These are phyloP conservation scores for Aspergillus wentii DNA, from an alignment of 495 filamentous ascomycete genomes.

Conservation along the genomic window DNA sequence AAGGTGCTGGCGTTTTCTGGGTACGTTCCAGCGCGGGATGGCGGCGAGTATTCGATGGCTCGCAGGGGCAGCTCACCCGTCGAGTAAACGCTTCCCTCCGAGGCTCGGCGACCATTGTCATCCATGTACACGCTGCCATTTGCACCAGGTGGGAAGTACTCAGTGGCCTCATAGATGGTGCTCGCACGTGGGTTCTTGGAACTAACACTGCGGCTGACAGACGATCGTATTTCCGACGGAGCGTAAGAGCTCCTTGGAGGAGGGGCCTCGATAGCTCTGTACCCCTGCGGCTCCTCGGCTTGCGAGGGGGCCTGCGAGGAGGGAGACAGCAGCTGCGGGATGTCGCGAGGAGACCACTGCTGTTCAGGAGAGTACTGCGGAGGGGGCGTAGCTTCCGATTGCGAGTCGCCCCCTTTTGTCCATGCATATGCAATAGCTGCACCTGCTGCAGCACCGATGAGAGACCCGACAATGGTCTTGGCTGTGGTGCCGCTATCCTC, in stretches of 20 bases:
- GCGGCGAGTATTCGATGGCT: conserved; percentile 39
- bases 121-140: conserved; percentile 24
- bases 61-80: conserved; percentile 31
- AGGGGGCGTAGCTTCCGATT: conserved; percentile 13
- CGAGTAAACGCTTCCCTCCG: conserved; percentile 33
- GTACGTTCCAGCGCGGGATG: conserved; percentile 20
- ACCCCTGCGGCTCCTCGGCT: conserved; percentile 17
- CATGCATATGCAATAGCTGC: conserved; percentile 66
- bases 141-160: conserved; percentile 21
- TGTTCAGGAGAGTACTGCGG: conserved; percentile 5
- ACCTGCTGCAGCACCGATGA: conserved; percentile 72
- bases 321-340: conserved; percentile 22
- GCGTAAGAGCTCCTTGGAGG: conserved; percentile 32
- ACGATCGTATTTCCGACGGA: conserved; percentile 25
- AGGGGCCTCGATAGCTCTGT: conserved; percentile 40
- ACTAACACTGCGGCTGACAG: conserved; percentile 24
- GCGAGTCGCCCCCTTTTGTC: conserved; percentile 51
- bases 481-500: conserved; percentile 38
- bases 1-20: conserved; percentile 32
- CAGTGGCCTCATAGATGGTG: conserved; percentile 39
- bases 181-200: conserved; percentile 39
- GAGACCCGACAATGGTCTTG: conserved; percentile 64
- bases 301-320: conserved; percentile 22
- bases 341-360: conserved; percentile 23
- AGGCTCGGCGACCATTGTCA: conserved; percentile 31